A percentile compares a stretch with the other conserved stretches of the same genome.
These are phyloP conservation scores for Eudorina sp. DNA, from an alignment of 139 green algal genomes.

Conservation along the genomic window DNA sequence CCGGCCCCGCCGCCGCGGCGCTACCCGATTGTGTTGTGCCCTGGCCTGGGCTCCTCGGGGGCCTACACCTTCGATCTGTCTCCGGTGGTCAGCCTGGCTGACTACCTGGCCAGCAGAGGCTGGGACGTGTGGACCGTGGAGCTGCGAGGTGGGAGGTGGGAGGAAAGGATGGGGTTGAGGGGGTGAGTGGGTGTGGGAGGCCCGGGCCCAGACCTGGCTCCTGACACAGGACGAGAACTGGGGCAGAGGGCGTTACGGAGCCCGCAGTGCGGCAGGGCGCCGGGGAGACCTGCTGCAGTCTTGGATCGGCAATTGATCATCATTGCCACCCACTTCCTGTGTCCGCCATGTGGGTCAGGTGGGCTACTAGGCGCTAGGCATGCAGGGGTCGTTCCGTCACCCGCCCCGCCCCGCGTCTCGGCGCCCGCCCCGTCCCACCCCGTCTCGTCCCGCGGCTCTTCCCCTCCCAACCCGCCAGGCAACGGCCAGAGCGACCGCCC, in stretches of 20 bases:
- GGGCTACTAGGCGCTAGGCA: no score
- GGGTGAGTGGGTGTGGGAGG: neutral
- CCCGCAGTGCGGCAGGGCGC: no score
- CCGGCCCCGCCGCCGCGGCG: neutral
- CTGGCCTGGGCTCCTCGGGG: conserved; percentile 61
- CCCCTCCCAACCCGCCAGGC: conserved; percentile 39
- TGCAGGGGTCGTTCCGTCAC: no score
- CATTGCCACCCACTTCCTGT: no score
- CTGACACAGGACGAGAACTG: no score
- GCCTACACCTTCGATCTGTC: conserved; percentile 68
- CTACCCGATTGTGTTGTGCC: conserved; percentile 51
- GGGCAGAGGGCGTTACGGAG: no score
- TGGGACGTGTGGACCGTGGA: conserved; percentile 72
- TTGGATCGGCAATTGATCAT: no score
- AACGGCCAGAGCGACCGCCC: conserved; percentile 70
- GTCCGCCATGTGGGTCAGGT: no score
- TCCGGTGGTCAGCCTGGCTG: conserved; percentile 54
- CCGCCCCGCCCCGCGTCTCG: no score
- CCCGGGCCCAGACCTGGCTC: no score
- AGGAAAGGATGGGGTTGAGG: no score
- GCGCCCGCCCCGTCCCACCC: neutral
- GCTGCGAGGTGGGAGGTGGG: conserved; percentile 56
- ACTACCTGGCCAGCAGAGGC: conserved; percentile 60
- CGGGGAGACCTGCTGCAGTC: no score
- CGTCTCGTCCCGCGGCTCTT: neutral